Percentiles rank a stretch among this genome's conserved stretches.
Conservation (phyloP, 805 yeast genomes). For the Cyberlindnera subsufficiens region DNA sequence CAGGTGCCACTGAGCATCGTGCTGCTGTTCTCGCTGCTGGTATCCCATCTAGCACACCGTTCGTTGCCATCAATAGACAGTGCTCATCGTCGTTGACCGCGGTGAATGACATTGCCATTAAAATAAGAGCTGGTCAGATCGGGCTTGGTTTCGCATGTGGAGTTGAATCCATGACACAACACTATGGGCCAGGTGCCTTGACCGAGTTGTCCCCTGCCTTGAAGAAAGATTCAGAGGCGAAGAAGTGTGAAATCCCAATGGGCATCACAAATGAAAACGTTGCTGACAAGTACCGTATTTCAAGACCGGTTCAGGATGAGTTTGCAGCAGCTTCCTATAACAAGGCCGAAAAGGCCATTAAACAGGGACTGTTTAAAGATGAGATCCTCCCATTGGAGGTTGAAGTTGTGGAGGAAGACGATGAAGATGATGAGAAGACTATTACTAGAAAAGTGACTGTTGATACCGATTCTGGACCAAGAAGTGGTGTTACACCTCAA, state of each 20-base stretch:
- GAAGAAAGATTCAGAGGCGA: conserved; percentile 40
- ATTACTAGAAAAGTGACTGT: conserved; percentile 31
- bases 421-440: conserved; percentile 42
- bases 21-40: conserved; percentile 92
- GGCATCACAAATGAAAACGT: conserved; percentile 94
- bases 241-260: conserved; percentile 88
- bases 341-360: conserved; percentile 76
- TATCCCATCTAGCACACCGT: conserved; percentile 73
- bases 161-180: conserved; percentile 89
- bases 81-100: conserved; percentile 95
- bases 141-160: conserved; percentile 89
- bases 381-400: conserved; percentile 83
- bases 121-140: conserved; percentile 82
- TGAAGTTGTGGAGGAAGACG: conserved; percentile 50
- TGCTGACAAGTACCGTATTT: conserved; percentile 56
- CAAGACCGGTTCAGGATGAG: conserved; percentile 73
- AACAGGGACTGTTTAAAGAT: conserved; percentile 69
- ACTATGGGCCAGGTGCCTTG: conserved; percentile 76
- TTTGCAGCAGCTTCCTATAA: conserved; percentile 85
- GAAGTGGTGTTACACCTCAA: conserved; percentile 77
- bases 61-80: conserved; percentile 84
- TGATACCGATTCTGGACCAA: conserved; percentile 83
- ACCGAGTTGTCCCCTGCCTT: conserved; percentile 52
- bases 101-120: conserved; percentile 82
- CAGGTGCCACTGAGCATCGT: conserved; percentile 93